A percentile compares a stretch with the other conserved stretches of the same genome.
Evolutionary conservation across 2,329 filamentous ascomycete species (phyloP).

Genomic region (Diaporthe ampelina): DNA sequence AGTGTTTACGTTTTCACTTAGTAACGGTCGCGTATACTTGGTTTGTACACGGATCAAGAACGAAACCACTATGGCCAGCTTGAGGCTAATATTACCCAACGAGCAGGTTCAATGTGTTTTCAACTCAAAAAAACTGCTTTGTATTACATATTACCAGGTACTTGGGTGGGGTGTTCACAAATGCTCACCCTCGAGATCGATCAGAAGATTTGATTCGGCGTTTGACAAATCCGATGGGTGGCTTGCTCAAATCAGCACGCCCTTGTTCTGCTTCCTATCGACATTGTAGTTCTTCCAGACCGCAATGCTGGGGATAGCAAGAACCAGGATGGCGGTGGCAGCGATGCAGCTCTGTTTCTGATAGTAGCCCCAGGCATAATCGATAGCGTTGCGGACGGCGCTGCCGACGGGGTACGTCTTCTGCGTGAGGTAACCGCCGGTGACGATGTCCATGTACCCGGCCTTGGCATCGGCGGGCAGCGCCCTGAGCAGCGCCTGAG

Average conservation of each 20-base stretch:
- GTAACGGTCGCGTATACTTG: no score
- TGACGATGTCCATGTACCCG: constrained; percentile 45
- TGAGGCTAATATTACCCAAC: neutral
- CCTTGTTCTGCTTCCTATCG: constrained; percentile 48
- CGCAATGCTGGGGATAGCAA: constrained; percentile 51
- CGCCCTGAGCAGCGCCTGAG: constrained; percentile 35
- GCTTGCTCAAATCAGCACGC: constrained; percentile 35
- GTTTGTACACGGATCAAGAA: no score
- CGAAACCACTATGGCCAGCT: no score
- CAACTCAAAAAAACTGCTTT: neutral
- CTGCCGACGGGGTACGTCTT: constrained; percentile 49
- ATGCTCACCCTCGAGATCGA: neutral
- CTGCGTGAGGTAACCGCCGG: constrained; percentile 48
- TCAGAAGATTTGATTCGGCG: neutral
- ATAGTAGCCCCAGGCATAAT: constrained; percentile 54
- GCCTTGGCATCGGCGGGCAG: constrained; percentile 45
- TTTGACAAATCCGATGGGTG: no score
- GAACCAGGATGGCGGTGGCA: constrained; percentile 50
- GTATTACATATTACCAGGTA: neutral
- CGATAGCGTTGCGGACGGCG: constrained; percentile 50
- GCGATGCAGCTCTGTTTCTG: constrained; percentile 54
- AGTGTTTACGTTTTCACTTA: no score
- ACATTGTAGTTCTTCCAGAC: constrained; percentile 56
- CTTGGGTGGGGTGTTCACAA: no score
- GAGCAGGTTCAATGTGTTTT: neutral